Base-by-base conservation (phyloP, 179 eudicot genomes). In the Silene vulgaris region DNA sequence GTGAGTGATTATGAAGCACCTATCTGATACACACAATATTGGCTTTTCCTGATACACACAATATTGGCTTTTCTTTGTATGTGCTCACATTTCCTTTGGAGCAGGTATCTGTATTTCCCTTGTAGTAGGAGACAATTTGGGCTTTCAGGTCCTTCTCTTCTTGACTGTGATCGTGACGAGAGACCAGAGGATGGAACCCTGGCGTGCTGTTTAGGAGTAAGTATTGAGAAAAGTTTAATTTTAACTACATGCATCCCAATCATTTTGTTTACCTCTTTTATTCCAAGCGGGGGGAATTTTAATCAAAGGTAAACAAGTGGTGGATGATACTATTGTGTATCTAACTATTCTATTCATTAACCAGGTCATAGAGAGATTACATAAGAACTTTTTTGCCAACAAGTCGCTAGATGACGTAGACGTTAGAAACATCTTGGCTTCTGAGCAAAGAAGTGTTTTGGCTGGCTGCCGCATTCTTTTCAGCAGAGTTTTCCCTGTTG, bases 81-180 rank as follows among this genome's bases (percentile, higher is more conserved):
- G 26, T 60, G 59, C 75, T 79, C 60, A 78, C 35, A 50, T 28
- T 50, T 1, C 9, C 63, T 11, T 68, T 61, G 43, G 11, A 5
- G 73, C 87, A 96, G 99, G 89, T 96, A 96, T 82, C 89, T 88
- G 17, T 96, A 88, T 80, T 96, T 96, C 60, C 99, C 99, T 29
- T 96, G 96, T 80, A 96, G 99, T 80, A 86, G 99, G 82, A 89
- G 97, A 37, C 99, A 96, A 76, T 96, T 96, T 83, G 99, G 99
- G 69, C 97, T 96, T 65, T 84, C 89, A 23, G 99, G 99, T 32
- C 96, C 97, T 76, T 96, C 99, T 16, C 96, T 96, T 43, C 97
- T 96, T 80, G 99, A 96, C 80, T 87, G 90, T 85, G 97, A 90
- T 86, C 96, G 87, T 84, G 99, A 96, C 74, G 99, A 96, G 84